Conservation (phyloP, 306 rosid genomes). For the Corylus avellana region DNA sequence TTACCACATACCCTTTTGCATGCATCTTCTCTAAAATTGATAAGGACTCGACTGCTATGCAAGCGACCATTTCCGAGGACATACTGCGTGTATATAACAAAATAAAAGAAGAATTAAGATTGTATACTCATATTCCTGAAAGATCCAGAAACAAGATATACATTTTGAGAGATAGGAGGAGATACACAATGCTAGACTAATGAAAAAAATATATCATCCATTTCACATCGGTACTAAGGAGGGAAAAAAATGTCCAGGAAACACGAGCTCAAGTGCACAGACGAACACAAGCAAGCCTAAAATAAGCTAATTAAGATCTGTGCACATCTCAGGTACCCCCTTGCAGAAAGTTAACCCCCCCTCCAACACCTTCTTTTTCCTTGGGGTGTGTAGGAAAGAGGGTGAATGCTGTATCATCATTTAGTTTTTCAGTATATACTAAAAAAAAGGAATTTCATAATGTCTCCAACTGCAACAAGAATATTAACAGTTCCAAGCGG, state of each 20-base stretch:
- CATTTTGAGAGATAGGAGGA: neutral
- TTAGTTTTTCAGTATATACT: neutral
- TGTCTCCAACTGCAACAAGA: too few relatives aligned
- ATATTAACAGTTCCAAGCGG: too few relatives aligned
- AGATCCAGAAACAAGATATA: neutral
- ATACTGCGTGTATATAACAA: constrained; percentile 49
- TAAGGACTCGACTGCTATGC: constrained; percentile 93
- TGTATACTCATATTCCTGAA: neutral
- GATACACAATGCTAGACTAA: neutral
- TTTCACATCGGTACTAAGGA: neutral
- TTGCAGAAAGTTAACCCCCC: too few relatives aligned
- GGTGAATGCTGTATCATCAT: neutral
- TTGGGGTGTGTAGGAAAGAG: neutral
- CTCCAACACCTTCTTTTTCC: neutral
- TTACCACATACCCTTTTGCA: constrained; percentile 63
- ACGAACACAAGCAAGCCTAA: neutral
- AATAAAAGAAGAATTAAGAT: neutral
- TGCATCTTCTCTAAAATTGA: constrained; percentile 97
- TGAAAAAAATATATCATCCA: neutral
- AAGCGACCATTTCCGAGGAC: constrained; percentile 93
- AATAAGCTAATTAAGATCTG: neutral
- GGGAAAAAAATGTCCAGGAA: neutral
- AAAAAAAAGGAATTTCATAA: neutral
- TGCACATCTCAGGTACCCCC: neutral
- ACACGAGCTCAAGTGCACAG: neutral